Evolutionary conservation across 345 rosid species (phyloP).

Genomic region (Hibiscus syriacus): DNA sequence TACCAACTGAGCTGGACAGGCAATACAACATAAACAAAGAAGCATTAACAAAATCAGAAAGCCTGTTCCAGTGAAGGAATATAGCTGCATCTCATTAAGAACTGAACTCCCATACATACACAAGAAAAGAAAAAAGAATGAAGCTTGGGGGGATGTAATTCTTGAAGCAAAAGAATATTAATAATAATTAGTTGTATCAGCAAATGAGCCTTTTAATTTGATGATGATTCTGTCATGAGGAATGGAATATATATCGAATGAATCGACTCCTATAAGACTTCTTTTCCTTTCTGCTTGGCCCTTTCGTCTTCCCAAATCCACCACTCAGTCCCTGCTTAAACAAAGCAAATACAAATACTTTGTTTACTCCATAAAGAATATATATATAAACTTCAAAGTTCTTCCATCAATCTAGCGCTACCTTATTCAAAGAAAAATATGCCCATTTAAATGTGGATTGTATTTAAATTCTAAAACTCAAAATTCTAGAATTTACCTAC

Average conservation of each 20-base stretch:
- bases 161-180: background rate
- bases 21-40: no score
- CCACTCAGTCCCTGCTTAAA: conserved; percentile 12
- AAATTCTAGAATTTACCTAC: no score
- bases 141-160: background rate
- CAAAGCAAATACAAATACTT: background rate
- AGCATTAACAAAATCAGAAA: background rate
- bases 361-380: background rate
- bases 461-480: no score
- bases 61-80: background rate
- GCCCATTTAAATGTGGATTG: no score
- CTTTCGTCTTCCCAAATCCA: background rate
- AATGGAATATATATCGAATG: background rate
- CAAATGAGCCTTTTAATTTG: background rate
- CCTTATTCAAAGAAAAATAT: no score
- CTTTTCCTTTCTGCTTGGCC: background rate
- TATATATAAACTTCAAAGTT: no score
- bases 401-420: no score
- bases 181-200: no score
- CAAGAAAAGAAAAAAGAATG: background rate
- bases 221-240: background rate
- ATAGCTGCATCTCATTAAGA: background rate
- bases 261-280: background rate
- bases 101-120: background rate
- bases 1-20: no score